Percentiles rank a stretch among this genome's conserved stretches.
Conservation (phyloP, 2,329 filamentous ascomycete species). For the Phyllosticta citribraziliensis region DNA sequence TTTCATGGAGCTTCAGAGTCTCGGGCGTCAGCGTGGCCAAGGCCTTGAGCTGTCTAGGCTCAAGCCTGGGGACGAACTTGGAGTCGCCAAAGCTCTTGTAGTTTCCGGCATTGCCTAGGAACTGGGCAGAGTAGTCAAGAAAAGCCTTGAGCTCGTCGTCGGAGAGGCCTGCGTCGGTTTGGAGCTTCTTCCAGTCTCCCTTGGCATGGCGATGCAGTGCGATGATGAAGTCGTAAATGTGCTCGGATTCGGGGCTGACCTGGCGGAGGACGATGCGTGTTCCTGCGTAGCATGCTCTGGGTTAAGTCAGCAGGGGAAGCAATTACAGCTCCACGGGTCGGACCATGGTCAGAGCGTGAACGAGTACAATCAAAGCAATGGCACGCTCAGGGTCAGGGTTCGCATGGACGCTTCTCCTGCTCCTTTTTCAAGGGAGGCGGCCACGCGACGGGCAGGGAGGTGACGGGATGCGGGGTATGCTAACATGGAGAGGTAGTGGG, state of each 20-base stretch:
- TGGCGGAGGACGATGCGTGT: slow-evolving; percentile 45
- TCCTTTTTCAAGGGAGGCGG: not conserved
- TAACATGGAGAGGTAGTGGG: slow-evolving; percentile 51
- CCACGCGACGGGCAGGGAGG: not conserved
- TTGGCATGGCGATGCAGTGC: slow-evolving; percentile 37
- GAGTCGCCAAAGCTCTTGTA: slow-evolving; percentile 43
- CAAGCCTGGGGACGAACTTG: slow-evolving; percentile 42
- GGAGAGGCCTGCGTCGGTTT: slow-evolving; percentile 33
- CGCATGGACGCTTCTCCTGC: not conserved
- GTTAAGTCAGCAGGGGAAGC: not conserved
- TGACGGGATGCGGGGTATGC: slow-evolving; percentile 5
- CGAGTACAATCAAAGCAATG: not conserved
- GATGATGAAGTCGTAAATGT: slow-evolving; percentile 46
- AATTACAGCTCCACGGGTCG: not conserved
- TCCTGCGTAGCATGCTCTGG: slow-evolving; percentile 38
- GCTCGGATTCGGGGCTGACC: slow-evolving; percentile 41
- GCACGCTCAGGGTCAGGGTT: not conserved
- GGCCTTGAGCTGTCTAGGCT: slow-evolving; percentile 33
- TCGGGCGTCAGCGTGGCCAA: slow-evolving; percentile 32
- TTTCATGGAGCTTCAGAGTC: slow-evolving; percentile 31
- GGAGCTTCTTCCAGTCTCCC: slow-evolving; percentile 40
- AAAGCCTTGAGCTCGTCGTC: slow-evolving; percentile 28
- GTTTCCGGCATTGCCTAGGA: slow-evolving; percentile 46
- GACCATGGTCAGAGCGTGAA: not conserved
- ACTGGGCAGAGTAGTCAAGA: slow-evolving; percentile 32